phyloP scores from a whole-genome alignment of 129 eudicot species.

The Lonicera japonica region DNA sequence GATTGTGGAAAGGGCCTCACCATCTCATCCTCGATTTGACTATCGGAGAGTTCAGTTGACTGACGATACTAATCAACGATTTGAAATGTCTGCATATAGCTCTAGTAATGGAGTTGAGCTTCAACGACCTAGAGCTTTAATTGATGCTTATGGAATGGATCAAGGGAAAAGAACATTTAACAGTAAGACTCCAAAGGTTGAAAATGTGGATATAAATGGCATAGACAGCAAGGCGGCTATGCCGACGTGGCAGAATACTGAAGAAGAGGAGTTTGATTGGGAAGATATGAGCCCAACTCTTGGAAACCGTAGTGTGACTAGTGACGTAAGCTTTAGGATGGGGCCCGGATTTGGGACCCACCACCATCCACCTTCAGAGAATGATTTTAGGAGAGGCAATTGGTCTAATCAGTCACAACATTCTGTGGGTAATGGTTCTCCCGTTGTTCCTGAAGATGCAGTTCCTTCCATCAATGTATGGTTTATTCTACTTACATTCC shows the following conservation, averaged over 20 bases:
- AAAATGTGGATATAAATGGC: constrained; percentile 19
- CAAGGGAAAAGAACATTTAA: constrained; percentile 46
- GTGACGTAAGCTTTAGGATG: constrained; percentile 22
- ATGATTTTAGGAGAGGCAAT: constrained; percentile 34
- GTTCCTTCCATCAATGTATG: constrained; percentile 26
- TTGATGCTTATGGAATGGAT: constrained; percentile 90
- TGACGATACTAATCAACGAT: constrained; percentile 17
- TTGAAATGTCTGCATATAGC: constrained; percentile 33
- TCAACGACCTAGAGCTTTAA: constrained; percentile 84
- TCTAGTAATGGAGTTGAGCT: constrained; percentile 65
- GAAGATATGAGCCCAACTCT: constrained; percentile 79
- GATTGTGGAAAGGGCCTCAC: constrained; percentile 43
- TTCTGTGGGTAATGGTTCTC: constrained; percentile 17
- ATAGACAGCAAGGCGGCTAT: constrained; percentile 25
- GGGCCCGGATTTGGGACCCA: constrained; percentile 26
- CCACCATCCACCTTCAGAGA: constrained; percentile 24
- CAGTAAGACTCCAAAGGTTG: constrained; percentile 20
- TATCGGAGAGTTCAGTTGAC: constrained; percentile 37
- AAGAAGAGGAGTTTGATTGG: constrained; percentile 97
- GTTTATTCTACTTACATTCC: constrained; percentile 4
- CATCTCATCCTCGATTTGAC: constrained; percentile 50
- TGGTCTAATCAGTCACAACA: constrained; percentile 37
- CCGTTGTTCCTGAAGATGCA: constrained; percentile 25
- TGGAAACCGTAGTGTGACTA: constrained; percentile 23
- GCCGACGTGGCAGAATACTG: constrained; percentile 76